These are phyloP conservation scores for Thraustochytrium striatum DNA, from an alignment of 352 stramenopile genomes.

Conservation along the genomic window DNA sequence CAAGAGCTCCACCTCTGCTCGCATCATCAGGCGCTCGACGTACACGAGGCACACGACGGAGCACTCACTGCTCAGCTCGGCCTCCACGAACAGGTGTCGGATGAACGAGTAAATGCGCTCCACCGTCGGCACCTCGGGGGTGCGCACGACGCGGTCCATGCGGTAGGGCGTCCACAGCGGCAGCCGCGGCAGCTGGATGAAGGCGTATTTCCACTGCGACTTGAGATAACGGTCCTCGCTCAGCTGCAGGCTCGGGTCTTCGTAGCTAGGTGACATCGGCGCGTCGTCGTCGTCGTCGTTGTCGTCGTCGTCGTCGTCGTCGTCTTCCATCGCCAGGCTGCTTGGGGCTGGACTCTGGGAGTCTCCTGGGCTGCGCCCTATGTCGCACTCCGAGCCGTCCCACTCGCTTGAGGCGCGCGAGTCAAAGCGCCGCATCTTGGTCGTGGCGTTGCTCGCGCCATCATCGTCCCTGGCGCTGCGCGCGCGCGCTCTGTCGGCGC, in stretches of 20 bases:
- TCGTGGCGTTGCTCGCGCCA: neutral
- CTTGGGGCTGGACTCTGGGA: no score
- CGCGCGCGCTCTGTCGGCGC: neutral
- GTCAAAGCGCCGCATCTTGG: no score
- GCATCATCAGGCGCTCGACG: constrained; percentile 96
- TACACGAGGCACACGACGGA: constrained; percentile 97
- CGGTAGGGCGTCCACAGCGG: constrained; percentile 35
- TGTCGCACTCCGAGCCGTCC: no score
- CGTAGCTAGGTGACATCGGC: neutral
- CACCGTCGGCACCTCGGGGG: constrained; percentile 30
- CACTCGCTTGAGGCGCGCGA: no score
- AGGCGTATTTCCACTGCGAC: constrained; percentile 36
- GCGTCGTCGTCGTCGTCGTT: neutral
- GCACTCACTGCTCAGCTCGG: constrained; percentile 77
- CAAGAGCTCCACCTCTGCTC: constrained; percentile 87
- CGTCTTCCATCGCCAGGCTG: no score
- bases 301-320: no score
- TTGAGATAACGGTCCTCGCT: constrained; percentile 33
- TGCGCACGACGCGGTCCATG: constrained; percentile 38
- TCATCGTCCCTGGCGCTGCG: neutral
- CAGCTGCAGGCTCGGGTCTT: neutral
- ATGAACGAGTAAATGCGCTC: constrained; percentile 44
- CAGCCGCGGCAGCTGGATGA: constrained; percentile 22
- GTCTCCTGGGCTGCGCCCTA: no score
- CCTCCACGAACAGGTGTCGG: constrained; percentile 59